A percentile compares a stretch with the other conserved stretches of the same genome.
Evolutionary conservation across 2,329 filamentous ascomycete genomes (phyloP).

Genomic region (Calonectria crousiana): DNA sequence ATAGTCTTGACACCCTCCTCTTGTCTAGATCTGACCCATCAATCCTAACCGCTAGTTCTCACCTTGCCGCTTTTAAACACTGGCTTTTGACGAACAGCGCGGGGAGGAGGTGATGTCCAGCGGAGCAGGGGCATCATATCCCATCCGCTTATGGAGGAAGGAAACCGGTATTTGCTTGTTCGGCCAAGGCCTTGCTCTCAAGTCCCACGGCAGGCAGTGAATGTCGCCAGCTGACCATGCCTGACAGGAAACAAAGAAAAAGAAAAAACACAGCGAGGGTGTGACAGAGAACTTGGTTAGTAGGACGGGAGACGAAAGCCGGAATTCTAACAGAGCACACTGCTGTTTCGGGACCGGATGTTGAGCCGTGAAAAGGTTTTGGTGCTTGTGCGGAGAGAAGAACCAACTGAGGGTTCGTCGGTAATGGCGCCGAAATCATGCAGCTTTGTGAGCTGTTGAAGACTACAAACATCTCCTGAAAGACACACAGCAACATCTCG

Average conservation of each 20-base stretch:
- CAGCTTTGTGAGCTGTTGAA: background rate
- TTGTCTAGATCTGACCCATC: slow-evolving; percentile 22
- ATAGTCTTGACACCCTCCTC: background rate
- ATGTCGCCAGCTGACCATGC: slow-evolving; percentile 23
- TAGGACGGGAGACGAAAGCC: slow-evolving; percentile 15
- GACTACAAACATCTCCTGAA: background rate
- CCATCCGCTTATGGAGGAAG: background rate
- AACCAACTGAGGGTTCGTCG: background rate
- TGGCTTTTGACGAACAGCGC: background rate
- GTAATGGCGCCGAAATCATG: background rate
- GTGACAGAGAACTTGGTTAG: background rate
- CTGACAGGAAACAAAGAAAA: background rate
- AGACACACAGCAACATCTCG: background rate
- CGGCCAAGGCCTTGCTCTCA: slow-evolving; percentile 6
- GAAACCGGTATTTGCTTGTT: slow-evolving; percentile 9
- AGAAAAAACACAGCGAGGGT: slow-evolving; percentile 8
- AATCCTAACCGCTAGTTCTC: slow-evolving; percentile 1
- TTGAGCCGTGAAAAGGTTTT: background rate
- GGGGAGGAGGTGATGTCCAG: background rate
- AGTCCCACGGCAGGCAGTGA: slow-evolving; percentile 37
- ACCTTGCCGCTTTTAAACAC: background rate
- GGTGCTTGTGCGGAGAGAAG: background rate
- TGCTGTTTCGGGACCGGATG: background rate
- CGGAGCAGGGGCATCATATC: background rate
- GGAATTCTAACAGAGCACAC: background rate